Base-by-base conservation (phyloP, 129 eudicot genomes). In the Chrysanthemum lavandulifolium region DNA sequence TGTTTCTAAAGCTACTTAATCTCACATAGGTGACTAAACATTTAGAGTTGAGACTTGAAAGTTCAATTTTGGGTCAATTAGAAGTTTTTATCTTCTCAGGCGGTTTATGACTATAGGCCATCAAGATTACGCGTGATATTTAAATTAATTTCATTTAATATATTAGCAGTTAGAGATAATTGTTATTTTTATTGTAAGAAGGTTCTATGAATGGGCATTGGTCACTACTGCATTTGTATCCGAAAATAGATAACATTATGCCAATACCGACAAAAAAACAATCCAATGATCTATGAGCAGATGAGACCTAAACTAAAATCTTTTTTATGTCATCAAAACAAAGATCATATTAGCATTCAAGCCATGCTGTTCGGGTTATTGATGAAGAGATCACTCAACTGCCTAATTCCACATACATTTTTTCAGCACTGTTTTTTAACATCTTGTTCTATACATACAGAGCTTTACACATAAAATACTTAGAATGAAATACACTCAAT, bases 261-360 rank as follows among this genome's bases (percentile, higher is more conserved):
- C 65, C 29, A 10, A 36, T 71, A 57, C 9, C 13, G 33, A 52
- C 18, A 70, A 55, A 40, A 68, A 69, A 4, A 56, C 40, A 58
- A n/a, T 55, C 54, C 33, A 2, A 16, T 71, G 33, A 71, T 13
- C 54, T 36, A 5, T 60, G 43, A 60, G 13, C 45, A 25, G 5
- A 60, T 31, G 2, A 60, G 36, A 4, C 25, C 12, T 12, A 25
- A 23, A 25, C 13, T 60, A 2, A n/a, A 60, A 3, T 11, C 23
- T 4, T 4, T 23, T 14, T 7, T 60, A 6, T 60, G 43, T 43
- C 43, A 67, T 19, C 60, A 4, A 67, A 67, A 67, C 21, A 18
- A 15, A 16, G 23, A 49, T 10, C 23, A 72, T 15, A 61, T 61
- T 10, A 27, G 31, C 14, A 25, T 23, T 25, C 65, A 60, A 60